phyloP scores from a whole-genome alignment of 1,284 basidiomycete species.

The Uromyces viciae-fabae region DNA sequence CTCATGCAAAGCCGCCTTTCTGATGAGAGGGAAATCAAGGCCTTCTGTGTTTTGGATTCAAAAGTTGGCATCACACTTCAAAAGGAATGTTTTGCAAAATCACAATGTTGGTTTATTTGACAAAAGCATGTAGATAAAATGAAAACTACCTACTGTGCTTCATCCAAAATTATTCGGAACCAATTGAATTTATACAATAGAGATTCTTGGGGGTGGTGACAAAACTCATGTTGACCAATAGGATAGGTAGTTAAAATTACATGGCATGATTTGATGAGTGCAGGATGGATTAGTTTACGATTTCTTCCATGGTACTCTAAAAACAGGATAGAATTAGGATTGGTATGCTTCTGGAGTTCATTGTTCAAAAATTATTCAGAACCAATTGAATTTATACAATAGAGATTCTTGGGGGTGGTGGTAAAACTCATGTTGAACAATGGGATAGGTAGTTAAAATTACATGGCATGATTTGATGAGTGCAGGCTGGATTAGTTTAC shows the following conservation, averaged over 20 bases:
- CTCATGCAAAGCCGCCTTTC: conserved; percentile 89
- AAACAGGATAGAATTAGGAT: neutral
- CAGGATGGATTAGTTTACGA: no score
- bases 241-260: no score
- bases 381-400: conserved; percentile 86
- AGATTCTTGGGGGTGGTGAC: no score
- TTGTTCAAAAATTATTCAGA: neutral
- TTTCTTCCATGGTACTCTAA: conserved; percentile 18
- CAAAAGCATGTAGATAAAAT: neutral
- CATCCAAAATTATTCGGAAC: conserved; percentile 95
- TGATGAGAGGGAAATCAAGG: conserved; percentile 87
- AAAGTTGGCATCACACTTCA: conserved; percentile 90
- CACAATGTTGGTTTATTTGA: conserved; percentile 2
- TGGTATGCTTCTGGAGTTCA: neutral
- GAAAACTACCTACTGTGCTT: conserved; percentile 79
- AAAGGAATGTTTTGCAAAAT: neutral
- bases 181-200: conserved; percentile 90
- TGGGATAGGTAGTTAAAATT: no score
- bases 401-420: no score
- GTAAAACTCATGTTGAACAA: no score
- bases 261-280: no score
- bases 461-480: no score
- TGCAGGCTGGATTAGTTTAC: no score
- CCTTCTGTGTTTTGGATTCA: conserved; percentile 84
- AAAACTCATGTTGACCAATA: no score